Base-by-base conservation (phyloP, 2,329 filamentous ascomycete genomes). In the Didymella sp. region DNA sequence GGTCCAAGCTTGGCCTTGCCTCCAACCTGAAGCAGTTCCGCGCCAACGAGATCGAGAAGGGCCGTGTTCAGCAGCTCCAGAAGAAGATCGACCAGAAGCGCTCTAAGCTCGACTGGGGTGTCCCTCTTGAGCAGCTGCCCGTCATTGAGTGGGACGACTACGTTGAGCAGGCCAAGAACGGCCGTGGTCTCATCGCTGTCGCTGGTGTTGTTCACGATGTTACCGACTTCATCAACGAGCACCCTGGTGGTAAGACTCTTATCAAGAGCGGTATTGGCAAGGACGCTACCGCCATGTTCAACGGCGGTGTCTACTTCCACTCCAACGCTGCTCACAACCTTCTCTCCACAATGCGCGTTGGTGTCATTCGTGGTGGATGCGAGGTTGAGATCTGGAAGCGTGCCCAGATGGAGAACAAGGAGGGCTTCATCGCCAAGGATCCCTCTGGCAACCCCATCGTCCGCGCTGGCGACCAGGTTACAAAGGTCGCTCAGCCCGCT, bases 401-500 rank as follows among this genome's bases (percentile, higher is more conserved):
- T 45, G 74, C 74, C 40, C 75, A 77, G 60, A 66, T 67, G 57
- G 75, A 77, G 62, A 76, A 76, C 82, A 93, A 94, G 82, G 90
- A 93, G 68, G 84, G 90, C 56, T 86, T 88, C 56, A 88, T 89
- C 65, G 85, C 91, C 76, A 92, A 91, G 75, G 93, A 96, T 74
- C 89, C 87, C 15, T 82, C 86, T 51, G 93, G 92, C 47, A 85
- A 91, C 76, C 88, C 90, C 63, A 92, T 97, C 67, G 86, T 96
- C 71, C 89, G 93, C 63, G 92, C 93, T 64, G 92, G 92, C 51
- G 83, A 87, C 69, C 93, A 97, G 80, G 85, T 91, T 58, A 97
- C 93, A 67, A 92, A 91, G 79, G 86, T 96, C 48, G 80, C 87
- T 19, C 87, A 92, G 76, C 92, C 93, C 41, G 86, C 91, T 52